phyloP scores from a whole-genome alignment of 2,329 filamentous ascomycete species.

The Aspergillus persii region DNA sequence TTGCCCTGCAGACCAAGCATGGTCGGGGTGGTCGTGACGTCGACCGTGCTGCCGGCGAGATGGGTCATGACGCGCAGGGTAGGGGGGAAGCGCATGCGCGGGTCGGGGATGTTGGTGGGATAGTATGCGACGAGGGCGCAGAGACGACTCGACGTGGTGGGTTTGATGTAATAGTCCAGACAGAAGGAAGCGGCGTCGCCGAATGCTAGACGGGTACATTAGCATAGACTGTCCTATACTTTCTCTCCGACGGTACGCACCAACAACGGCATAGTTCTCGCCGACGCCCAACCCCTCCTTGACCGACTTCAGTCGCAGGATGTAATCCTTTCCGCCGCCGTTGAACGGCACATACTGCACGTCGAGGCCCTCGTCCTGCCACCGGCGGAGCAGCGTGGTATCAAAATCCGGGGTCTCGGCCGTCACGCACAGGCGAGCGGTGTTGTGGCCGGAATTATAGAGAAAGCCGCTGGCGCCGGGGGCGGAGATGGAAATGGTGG shows the following conservation, averaged over 20 bases:
- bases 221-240: not conserved
- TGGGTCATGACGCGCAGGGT: constrained; percentile 55
- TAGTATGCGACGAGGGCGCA: constrained; percentile 64
- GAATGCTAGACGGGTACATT: constrained; percentile 47
- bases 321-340: constrained; percentile 51
- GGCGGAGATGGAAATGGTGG: constrained; percentile 33
- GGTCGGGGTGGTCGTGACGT: constrained; percentile 49
- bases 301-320: constrained; percentile 50
- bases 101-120: constrained; percentile 56
- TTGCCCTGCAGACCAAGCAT: constrained; percentile 55
- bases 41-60: constrained; percentile 52
- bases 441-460: constrained; percentile 33
- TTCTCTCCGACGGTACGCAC: constrained; percentile 37
- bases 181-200: constrained; percentile 61
- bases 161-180: constrained; percentile 57
- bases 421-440: constrained; percentile 33
- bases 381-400: constrained; percentile 51
- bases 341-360: constrained; percentile 58
- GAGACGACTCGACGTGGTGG: constrained; percentile 52
- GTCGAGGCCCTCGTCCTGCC: constrained; percentile 61
- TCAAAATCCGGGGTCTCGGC: constrained; percentile 50
- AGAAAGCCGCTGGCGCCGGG: constrained; percentile 32
- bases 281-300: constrained; percentile 55
- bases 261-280: constrained; percentile 63
- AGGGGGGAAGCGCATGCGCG: constrained; percentile 35